These are phyloP conservation scores for Botrytis tulipae DNA, from an alignment of 2,329 filamentous ascomycete species.

Conservation along the genomic window DNA sequence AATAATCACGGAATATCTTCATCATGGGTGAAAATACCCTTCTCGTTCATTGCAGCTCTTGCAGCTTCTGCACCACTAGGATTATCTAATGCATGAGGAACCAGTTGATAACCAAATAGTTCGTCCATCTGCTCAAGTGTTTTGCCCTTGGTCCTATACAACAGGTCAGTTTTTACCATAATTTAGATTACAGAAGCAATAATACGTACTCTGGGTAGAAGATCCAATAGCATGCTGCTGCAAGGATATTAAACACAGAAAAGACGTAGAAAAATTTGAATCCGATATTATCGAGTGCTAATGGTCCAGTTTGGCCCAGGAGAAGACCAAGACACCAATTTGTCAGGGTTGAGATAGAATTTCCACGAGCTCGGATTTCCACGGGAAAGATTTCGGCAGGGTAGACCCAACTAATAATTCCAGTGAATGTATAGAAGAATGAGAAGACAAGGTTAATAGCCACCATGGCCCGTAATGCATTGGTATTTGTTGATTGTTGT, in stretches of 20 bases:
- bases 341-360: slow-evolving; percentile 55
- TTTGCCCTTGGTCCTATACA: slow-evolving; percentile 37
- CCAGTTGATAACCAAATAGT: slow-evolving; percentile 39
- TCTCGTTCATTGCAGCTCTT: background rate
- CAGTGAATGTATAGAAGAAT: slow-evolving; percentile 48
- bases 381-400: slow-evolving; percentile 58
- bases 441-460: slow-evolving; percentile 39
- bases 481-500: slow-evolving; percentile 36
- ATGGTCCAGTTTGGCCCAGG: slow-evolving; percentile 51
- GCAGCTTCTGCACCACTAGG: slow-evolving; percentile 36
- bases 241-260: background rate
- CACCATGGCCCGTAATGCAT: background rate
- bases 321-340: slow-evolving; percentile 58
- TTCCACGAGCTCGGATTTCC: slow-evolving; percentile 49
- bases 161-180: slow-evolving; percentile 33
- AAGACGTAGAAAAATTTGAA: slow-evolving; percentile 42
- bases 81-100: slow-evolving; percentile 41
- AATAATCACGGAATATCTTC: background rate
- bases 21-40: background rate
- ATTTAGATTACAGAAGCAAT: slow-evolving; percentile 27
- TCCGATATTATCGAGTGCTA: slow-evolving; percentile 52
- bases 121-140: slow-evolving; percentile 38
- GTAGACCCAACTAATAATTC: slow-evolving; percentile 56
- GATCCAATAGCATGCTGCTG: slow-evolving; percentile 45
- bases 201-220: slow-evolving; percentile 47